phyloP scores from a whole-genome alignment of 2,329 filamentous ascomycete genomes.

The Fusarium austroafricanum region DNA sequence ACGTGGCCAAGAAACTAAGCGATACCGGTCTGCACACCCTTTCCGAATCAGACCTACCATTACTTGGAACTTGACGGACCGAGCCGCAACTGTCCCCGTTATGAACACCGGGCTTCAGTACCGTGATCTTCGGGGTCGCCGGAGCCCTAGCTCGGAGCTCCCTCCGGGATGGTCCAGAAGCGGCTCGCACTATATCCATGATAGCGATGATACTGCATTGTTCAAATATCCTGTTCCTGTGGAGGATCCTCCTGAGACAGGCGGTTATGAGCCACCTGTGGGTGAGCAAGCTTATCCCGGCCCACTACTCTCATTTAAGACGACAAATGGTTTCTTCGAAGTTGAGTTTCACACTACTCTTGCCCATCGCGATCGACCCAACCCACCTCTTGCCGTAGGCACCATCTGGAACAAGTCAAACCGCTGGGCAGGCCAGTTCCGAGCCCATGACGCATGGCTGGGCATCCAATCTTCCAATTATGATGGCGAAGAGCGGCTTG shows the following conservation, averaged over 20 bases:
- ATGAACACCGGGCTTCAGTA: slow-evolving; percentile 54
- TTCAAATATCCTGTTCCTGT: slow-evolving; percentile 59
- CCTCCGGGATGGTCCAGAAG: slow-evolving; percentile 56
- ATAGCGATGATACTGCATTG: slow-evolving; percentile 53
- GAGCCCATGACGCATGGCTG: slow-evolving; percentile 59
- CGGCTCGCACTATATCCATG: slow-evolving; percentile 54
- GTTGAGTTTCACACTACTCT: slow-evolving; percentile 55
- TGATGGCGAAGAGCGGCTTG: slow-evolving; percentile 57
- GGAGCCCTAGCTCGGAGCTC: slow-evolving; percentile 46
- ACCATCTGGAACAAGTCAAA: slow-evolving; percentile 54
- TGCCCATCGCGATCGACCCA: slow-evolving; percentile 50
- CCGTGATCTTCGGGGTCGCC: slow-evolving; percentile 54
- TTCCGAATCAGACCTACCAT: slow-evolving; percentile 56
- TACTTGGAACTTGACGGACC: slow-evolving; percentile 56
- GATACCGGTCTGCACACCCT: slow-evolving; percentile 52
- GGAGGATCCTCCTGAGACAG: slow-evolving; percentile 48
- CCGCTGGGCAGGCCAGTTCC: slow-evolving; percentile 56
- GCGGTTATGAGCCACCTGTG: slow-evolving; percentile 46
- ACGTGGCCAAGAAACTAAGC: slow-evolving; percentile 48
- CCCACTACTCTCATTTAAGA: slow-evolving; percentile 55
- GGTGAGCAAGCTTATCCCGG: slow-evolving; percentile 52
- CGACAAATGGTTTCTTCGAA: slow-evolving; percentile 54
- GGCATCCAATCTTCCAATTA: slow-evolving; percentile 61
- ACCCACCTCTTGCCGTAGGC: slow-evolving; percentile 57
- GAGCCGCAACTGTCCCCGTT: slow-evolving; percentile 50